Base-by-base conservation (phyloP, 345 rosid genomes). In the Linum trigynum region DNA sequence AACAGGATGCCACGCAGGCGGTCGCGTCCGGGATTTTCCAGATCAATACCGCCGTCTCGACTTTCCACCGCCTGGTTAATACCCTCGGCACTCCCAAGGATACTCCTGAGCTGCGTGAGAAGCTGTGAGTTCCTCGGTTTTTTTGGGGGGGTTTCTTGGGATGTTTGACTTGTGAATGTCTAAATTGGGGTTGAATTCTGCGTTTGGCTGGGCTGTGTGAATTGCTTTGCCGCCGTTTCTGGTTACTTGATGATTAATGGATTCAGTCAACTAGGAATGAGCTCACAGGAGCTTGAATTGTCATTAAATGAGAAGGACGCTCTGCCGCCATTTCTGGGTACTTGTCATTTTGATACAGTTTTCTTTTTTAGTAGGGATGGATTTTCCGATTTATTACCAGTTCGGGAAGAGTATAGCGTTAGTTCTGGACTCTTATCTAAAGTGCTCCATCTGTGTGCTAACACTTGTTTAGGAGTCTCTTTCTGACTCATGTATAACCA, bases 21-120 rank as follows among this genome's bases (percentile, higher is more conserved):
- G 89, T 87, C 17, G 91, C 89, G 11, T 81, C 91, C 40, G 88
- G 88, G 5, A 81, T 89, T 57, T 89, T 89, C 78, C 81, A 82
- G 76, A 81, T 85, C 61, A 81, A 83, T 74, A 89, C 89, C 2
- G 89, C 91, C 42, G 77, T 89, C 40, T 77, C 76, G 67, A 76
- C 84, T 69, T 85, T 87, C 72, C 72, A 72, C 66, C 94, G 88
- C 32, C 96, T 87, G 72, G 85, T 87, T 69, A 79, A 80, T 78
- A 79, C 89, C 40, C 85, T 89, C 23, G 91, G 91, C 40, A 85
- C 94, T 60, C 81, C 86, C 3, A 89, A 81, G 55, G 96, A 89
- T 69, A 89, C 96, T 64, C 70, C 78, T 68, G 78, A 84, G 14
- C 71, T 85, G 61, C 88, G 90, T 14, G 85, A 84, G 2, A 87